phyloP scores from a whole-genome alignment of 148 eudicot genomes.

The Silene latifolia region DNA sequence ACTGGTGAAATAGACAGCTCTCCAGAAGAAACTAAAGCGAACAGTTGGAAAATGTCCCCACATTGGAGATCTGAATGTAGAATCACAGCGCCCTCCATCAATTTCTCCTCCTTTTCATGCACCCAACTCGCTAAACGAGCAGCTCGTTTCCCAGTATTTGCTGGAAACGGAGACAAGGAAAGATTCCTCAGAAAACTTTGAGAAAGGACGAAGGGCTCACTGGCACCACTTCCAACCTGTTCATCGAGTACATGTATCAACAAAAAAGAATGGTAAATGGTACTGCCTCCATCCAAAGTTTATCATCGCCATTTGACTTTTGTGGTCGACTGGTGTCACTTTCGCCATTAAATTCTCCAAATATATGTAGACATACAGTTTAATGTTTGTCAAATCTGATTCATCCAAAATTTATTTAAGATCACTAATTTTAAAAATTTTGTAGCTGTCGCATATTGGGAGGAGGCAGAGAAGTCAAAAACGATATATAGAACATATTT shows the following conservation, averaged over 20 bases:
- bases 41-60: slow-evolving; percentile 71
- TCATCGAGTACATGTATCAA: slow-evolving; percentile 11
- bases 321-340: neutral
- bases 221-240: slow-evolving; percentile 71
- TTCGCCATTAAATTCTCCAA: neutral
- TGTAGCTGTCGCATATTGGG: neutral
- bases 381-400: neutral
- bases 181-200: slow-evolving; percentile 63
- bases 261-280: neutral
- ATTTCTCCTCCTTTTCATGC: slow-evolving; percentile 55
- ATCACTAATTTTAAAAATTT: neutral
- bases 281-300: neutral
- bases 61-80: slow-evolving; percentile 76
- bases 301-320: neutral
- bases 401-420: neutral
- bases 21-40: slow-evolving; percentile 63
- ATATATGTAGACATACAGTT: neutral
- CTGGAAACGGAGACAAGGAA: slow-evolving; percentile 64
- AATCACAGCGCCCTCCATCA: slow-evolving; percentile 56
- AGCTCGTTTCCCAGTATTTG: slow-evolving; percentile 76
- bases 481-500: slow-evolving; percentile 6
- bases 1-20: slow-evolving; percentile 66
- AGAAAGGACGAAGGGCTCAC: slow-evolving; percentile 74
- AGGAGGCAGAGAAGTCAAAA: neutral
- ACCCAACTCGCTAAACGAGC: slow-evolving; percentile 65